Evolutionary conservation across 1,284 basidiomycete genomes (phyloP).

Genomic region (Heliocybe sulcata): DNA sequence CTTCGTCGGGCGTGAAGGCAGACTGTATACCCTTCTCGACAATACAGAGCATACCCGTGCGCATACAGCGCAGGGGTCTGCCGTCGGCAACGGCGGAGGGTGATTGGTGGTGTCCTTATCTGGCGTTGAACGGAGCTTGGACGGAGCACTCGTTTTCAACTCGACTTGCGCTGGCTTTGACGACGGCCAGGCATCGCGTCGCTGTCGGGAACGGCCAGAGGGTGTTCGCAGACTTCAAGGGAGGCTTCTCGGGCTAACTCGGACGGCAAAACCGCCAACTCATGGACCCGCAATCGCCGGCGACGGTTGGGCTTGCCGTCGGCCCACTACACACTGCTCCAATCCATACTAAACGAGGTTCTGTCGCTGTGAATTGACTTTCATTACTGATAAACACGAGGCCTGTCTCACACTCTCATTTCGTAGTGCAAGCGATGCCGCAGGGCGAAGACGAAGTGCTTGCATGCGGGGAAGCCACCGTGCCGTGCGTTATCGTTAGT

Average conservation of each 20-base stretch:
- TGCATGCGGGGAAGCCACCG: slow-evolving; percentile 1
- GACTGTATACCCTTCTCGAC: too few relatives aligned
- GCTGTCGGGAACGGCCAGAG: neutral
- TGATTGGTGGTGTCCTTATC: neutral
- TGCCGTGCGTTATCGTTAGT: slow-evolving; percentile 1
- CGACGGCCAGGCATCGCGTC: neutral
- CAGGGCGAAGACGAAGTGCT: slow-evolving; percentile 3
- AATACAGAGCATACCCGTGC: neutral
- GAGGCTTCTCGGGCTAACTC: neutral
- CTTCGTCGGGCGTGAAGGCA: too few relatives aligned
- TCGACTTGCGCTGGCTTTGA: neutral
- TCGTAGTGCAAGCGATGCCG: slow-evolving; percentile 3
- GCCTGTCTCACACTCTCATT: neutral
- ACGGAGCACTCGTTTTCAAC: neutral
- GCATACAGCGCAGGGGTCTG: neutral
- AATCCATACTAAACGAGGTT: slow-evolving; percentile 3
- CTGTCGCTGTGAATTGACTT: slow-evolving; percentile 2
- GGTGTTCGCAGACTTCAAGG: neutral
- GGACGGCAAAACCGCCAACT: neutral
- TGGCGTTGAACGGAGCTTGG: neutral
- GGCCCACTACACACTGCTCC: neutral
- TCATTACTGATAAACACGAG: neutral
- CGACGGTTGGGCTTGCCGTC: slow-evolving; percentile 1
- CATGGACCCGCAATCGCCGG: neutral
- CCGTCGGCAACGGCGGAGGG: neutral